Conservation (phyloP, 352 stramenopile genomes). For the Globisporangium viniferum region DNA sequence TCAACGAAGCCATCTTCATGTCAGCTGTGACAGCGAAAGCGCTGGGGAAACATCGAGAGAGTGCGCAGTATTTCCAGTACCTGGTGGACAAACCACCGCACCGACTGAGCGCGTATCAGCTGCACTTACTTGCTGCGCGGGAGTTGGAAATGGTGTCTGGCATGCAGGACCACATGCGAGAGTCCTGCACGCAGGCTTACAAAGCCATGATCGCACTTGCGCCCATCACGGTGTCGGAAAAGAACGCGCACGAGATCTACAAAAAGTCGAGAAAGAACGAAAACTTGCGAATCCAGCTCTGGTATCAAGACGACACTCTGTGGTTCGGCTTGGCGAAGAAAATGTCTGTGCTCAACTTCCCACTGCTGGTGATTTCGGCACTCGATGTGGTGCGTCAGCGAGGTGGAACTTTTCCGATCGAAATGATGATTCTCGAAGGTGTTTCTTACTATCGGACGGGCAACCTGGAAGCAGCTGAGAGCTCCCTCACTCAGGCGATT, state of each 20-base stretch:
- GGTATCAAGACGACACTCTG: conserved; percentile 47
- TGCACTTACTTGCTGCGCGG: conserved; percentile 53
- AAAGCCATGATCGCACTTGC: conserved; percentile 45
- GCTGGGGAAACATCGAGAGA: conserved; percentile 53
- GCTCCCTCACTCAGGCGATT: conserved; percentile 31
- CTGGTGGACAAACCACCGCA: conserved; percentile 54
- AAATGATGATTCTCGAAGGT: conserved; percentile 46
- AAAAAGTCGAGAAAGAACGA: conserved; percentile 69
- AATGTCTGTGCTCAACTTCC: conserved; percentile 42
- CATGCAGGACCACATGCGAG: conserved; percentile 41
- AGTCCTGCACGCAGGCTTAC: conserved; percentile 56
- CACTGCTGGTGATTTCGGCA: conserved; percentile 34
- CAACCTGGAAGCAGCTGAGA: conserved; percentile 26
- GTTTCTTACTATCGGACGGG: conserved; percentile 35
- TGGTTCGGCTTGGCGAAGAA: conserved; percentile 62
- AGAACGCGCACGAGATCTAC: conserved; percentile 49
- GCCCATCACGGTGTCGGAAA: conserved; percentile 48
- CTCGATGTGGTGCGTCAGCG: conserved; percentile 29
- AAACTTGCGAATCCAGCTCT: conserved; percentile 47
- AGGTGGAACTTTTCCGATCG: conserved; percentile 8
- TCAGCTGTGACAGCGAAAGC: conserved; percentile 52
- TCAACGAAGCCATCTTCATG: conserved; percentile 66
- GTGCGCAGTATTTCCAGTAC: conserved; percentile 72
- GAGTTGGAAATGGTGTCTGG: conserved; percentile 42
- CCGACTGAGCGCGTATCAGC: conserved; percentile 46